phyloP scores from a whole-genome alignment of 495 filamentous ascomycete genomes.

The Tuber melanosporum region DNA sequence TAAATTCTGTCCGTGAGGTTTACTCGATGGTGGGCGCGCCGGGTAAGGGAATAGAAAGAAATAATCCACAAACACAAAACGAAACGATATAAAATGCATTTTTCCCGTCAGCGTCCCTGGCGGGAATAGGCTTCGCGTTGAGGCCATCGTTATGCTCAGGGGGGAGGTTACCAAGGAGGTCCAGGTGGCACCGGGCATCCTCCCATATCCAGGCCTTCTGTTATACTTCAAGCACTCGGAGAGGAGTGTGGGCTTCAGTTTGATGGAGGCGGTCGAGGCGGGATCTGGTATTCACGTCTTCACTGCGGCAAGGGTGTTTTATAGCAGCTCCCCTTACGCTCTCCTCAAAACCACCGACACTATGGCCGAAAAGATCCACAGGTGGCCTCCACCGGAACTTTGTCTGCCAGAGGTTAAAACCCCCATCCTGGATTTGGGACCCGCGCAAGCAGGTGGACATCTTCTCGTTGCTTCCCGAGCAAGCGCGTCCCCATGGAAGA shows the following conservation, averaged over 20 bases:
- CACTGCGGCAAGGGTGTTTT: too few relatives aligned
- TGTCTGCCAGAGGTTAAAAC: too few relatives aligned
- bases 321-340: too few relatives aligned
- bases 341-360: not conserved
- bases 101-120: not conserved
- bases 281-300: too few relatives aligned
- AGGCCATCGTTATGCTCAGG: not conserved
- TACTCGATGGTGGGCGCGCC: too few relatives aligned
- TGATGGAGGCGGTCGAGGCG: too few relatives aligned
- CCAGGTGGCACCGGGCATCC: not conserved
- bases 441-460: slow-evolving; percentile 75
- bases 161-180: too few relatives aligned
- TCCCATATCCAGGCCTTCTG: not conserved
- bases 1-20: too few relatives aligned
- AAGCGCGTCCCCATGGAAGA: slow-evolving; percentile 56
- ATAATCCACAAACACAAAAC: not conserved
- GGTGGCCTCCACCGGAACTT: slow-evolving; percentile 47
- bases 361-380: slow-evolving; percentile 40
- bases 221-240: too few relatives aligned
- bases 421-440: not conserved
- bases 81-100: not conserved
- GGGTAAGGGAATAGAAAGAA: not conserved
- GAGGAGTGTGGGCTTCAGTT: too few relatives aligned
- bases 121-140: not conserved
- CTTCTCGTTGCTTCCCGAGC: slow-evolving; percentile 62